Evolutionary conservation across 2,329 filamentous ascomycete genomes (phyloP).

Genomic region (Fusarium circinatum): DNA sequence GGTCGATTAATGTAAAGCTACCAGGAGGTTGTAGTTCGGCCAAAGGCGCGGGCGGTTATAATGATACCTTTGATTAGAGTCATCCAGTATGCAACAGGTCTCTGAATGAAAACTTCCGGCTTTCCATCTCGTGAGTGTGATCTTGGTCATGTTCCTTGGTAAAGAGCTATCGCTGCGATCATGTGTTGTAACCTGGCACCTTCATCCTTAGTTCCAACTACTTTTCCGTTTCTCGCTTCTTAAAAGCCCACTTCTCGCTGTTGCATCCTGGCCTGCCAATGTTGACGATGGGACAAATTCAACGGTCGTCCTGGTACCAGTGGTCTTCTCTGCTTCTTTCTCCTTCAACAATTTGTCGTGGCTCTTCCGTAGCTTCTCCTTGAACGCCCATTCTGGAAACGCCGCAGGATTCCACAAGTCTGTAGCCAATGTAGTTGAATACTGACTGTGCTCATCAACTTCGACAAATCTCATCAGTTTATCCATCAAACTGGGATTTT

Average conservation of each 20-base stretch:
- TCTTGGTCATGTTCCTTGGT: slow-evolving; percentile 1
- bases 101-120: slow-evolving; percentile 24
- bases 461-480: slow-evolving; percentile 77
- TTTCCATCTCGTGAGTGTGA: slow-evolving; percentile 13
- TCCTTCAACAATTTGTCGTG: slow-evolving; percentile 59
- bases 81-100: slow-evolving; percentile 21
- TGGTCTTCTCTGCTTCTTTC: slow-evolving; percentile 55
- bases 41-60: slow-evolving; percentile 41
- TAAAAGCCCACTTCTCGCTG: slow-evolving; percentile 37
- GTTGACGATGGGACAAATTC: slow-evolving; percentile 60
- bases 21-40: slow-evolving; percentile 18
- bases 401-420: slow-evolving; percentile 67
- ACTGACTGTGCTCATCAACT: slow-evolving; percentile 64
- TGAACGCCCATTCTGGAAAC: slow-evolving; percentile 66
- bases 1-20: slow-evolving; percentile 26
- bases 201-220: slow-evolving; percentile 45
- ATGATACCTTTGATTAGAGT: slow-evolving; percentile 48
- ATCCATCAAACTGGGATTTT: slow-evolving; percentile 77
- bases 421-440: slow-evolving; percentile 68
- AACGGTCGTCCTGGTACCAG: slow-evolving; percentile 55
- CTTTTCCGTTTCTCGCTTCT: slow-evolving; percentile 49
- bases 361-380: slow-evolving; percentile 59
- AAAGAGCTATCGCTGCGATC: not conserved
- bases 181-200: not conserved
- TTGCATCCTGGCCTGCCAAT: slow-evolving; percentile 33